Evolutionary conservation across 1,139 yeast genomes (phyloP).

Genomic region (Nadsonia starkeyi-henricii): DNA sequence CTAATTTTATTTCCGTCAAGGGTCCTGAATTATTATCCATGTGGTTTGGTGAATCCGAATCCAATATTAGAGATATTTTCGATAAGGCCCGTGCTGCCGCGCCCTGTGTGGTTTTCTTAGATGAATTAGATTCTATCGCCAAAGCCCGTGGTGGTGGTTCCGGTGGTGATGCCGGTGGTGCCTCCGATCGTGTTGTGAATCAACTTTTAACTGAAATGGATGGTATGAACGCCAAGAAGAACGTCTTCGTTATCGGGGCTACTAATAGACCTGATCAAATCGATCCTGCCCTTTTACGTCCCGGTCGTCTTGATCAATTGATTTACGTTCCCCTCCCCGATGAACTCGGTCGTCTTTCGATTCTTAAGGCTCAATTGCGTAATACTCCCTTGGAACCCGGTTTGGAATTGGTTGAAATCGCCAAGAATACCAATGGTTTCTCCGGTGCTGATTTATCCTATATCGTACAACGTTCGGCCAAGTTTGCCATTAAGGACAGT

Average conservation of each 20-base stretch:
- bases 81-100: slow-evolving; percentile 99
- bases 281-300: slow-evolving; percentile 96
- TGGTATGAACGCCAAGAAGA: slow-evolving; percentile 99
- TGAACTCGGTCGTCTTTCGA: slow-evolving; percentile 83
- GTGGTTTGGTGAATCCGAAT: slow-evolving; percentile 99
- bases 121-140: slow-evolving; percentile 95
- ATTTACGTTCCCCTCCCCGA: slow-evolving; percentile 98
- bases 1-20: slow-evolving; percentile 90
- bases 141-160: slow-evolving; percentile 96
- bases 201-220: slow-evolving; percentile 98
- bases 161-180: slow-evolving; percentile 93
- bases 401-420: slow-evolving; percentile 72
- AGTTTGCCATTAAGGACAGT: slow-evolving; percentile 95
- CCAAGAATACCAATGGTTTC: slow-evolving; percentile 88
- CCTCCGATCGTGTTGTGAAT: slow-evolving; percentile 94
- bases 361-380: slow-evolving; percentile 89
- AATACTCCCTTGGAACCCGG: slow-evolving; percentile 98
- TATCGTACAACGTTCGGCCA: slow-evolving; percentile 96
- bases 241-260: slow-evolving; percentile 97
- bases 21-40: slow-evolving; percentile 95
- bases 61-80: slow-evolving; percentile 90
- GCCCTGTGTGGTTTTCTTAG: slow-evolving; percentile 93
- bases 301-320: slow-evolving; percentile 97
- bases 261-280: slow-evolving; percentile 98
- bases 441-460: slow-evolving; percentile 98